phyloP scores from a whole-genome alignment of 495 filamentous ascomycete genomes.

The Hypoxylon trugodes region DNA sequence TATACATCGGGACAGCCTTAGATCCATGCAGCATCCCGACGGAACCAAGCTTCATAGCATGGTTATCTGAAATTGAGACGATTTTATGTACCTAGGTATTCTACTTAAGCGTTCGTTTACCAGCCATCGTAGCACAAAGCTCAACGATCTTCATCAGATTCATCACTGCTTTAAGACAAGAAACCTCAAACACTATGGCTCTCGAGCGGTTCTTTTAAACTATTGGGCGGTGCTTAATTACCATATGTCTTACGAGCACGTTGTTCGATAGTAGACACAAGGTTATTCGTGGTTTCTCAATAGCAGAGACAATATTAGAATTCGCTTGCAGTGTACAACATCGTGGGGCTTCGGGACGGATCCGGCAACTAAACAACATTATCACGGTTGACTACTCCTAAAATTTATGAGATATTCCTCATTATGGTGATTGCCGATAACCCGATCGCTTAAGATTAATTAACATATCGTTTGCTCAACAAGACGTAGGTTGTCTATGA shows the following conservation, averaged over 20 bases:
- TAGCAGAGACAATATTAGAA: slow-evolving; percentile 1
- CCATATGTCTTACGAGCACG: slow-evolving; percentile 30
- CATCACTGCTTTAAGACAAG: slow-evolving; percentile 31
- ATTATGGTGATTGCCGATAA: slow-evolving; percentile 7
- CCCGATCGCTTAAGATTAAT: slow-evolving; percentile 3
- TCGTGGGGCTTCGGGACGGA: slow-evolving; percentile 6
- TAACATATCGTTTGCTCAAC: slow-evolving; percentile 16
- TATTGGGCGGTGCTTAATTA: slow-evolving; percentile 14
- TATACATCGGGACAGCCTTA: slow-evolving; percentile 21
- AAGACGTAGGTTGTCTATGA: not conserved
- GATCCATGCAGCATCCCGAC: slow-evolving; percentile 35
- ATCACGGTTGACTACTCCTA: slow-evolving; percentile 26
- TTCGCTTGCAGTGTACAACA: slow-evolving; percentile 12
- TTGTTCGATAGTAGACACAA: slow-evolving; percentile 23
- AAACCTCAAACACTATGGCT: slow-evolving; percentile 2
- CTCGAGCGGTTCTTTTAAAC: not conserved
- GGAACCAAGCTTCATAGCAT: slow-evolving; percentile 21
- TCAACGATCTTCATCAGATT: slow-evolving; percentile 17
- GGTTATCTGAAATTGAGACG: not conserved
- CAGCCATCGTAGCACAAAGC: slow-evolving; percentile 11
- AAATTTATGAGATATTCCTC: not conserved
- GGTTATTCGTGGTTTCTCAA: slow-evolving; percentile 24
- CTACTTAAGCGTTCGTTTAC: not conserved
- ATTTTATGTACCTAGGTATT: slow-evolving; percentile 23
- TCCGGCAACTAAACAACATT: slow-evolving; percentile 2